Base-by-base conservation (phyloP, 176 grass and related monocot species). In the Oropetium thomaeum region DNA sequence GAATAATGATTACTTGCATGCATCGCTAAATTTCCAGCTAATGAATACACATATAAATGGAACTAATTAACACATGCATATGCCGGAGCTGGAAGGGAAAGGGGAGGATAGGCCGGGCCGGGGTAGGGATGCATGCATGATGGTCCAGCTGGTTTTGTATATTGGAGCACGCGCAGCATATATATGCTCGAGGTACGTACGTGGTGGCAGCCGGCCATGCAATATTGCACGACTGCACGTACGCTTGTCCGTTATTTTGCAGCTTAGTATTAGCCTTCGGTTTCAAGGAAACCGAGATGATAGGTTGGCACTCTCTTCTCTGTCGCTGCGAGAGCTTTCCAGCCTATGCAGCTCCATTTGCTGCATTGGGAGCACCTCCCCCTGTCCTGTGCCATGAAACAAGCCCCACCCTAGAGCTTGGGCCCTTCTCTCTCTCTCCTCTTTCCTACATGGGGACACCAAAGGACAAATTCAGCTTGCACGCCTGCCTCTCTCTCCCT, bases 1-100 rank as follows among this genome's bases (percentile, higher is more conserved):
- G 22, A 67, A 47, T 68, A 14, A 22, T 35, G 22, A 22, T 8
- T 1, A n/a, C 16, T 16, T 34, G 19, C 8, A 5, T 43, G 41
- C 11, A n/a, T 34, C 43, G 34, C 57, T 64, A 84, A 84, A n/a
- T 54, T 85, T 27, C 29, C 67, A 47, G 67, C 58, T 57, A 79
- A 72, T 58, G 52, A 72, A 75, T 58, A 52, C 20, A 60, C 14
- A 75, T 58, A 52, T 7, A 60, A 14, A 43, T 41, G 20, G 20
- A 53, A 63, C 43, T 35, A 54, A 37, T 37, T 37, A 19, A 45
- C 45, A 67, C 68, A 69, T 26, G 4, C 52, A 16, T 53, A 25
- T 74, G 49, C 70, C 28, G 49, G 63, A 5, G 57, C 48, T n/a
- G 40, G 10, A 22, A 75, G 51, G 62, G 29, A 66, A 66, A 68